A percentile compares a stretch with the other conserved stretches of the same genome.
These are phyloP conservation scores for Flaveria bidentis DNA, from an alignment of 129 eudicot species.

Conservation along the genomic window DNA sequence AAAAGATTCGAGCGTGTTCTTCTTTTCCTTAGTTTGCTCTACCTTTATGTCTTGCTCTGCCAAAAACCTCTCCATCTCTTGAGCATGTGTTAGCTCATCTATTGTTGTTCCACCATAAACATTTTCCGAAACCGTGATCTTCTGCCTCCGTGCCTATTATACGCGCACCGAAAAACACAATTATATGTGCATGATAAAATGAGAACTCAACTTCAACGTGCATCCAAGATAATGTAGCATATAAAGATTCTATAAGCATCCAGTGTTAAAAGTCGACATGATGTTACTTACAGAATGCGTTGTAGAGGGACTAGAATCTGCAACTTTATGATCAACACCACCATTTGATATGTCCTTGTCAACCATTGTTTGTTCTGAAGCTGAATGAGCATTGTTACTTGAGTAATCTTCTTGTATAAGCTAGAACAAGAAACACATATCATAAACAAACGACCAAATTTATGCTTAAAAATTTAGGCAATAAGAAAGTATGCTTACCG, in stretches of 20 bases:
- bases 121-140: conserved; percentile 47
- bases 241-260: not conserved
- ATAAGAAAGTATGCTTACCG: conserved; percentile 51
- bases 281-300: conserved; percentile 45
- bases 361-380: conserved; percentile 45
- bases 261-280: not conserved
- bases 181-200: conserved; percentile 4
- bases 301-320: conserved; percentile 35
- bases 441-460: conserved; percentile 3
- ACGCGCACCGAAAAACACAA: conserved; percentile 25
- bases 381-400: conserved; percentile 35
- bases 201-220: conserved; percentile 8
- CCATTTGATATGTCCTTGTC: conserved; percentile 46
- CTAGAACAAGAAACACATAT: conserved; percentile 40
- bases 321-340: conserved; percentile 31
- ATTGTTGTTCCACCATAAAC: conserved; percentile 54
- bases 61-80: conserved; percentile 61
- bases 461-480: not conserved
- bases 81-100: conserved; percentile 57
- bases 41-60: conserved; percentile 73
- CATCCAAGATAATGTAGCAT: conserved; percentile 4
- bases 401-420: conserved; percentile 50
- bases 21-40: conserved; percentile 92
- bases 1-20: conserved; percentile 81
- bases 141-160: conserved; percentile 47